These are phyloP conservation scores for Candida sp. DNA, from an alignment of 1,139 yeast species.

Conservation along the genomic window DNA sequence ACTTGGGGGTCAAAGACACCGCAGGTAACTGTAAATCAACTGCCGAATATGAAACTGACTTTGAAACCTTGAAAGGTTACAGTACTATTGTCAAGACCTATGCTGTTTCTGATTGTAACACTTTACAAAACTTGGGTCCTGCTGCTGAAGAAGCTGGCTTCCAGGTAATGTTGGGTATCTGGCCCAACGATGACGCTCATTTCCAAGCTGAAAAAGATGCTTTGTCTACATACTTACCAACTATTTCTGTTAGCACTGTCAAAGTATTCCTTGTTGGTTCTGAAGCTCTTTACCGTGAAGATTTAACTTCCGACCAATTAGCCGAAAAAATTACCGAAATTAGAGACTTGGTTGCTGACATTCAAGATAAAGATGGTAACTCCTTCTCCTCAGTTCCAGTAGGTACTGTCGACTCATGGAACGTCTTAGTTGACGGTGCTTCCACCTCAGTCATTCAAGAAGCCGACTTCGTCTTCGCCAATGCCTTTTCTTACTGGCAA, in stretches of 20 bases:
- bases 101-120: constrained; percentile 86
- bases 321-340: constrained; percentile 61
- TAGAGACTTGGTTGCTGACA: constrained; percentile 51
- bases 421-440: constrained; percentile 77
- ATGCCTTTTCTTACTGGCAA: constrained; percentile 99
- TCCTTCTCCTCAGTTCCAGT: constrained; percentile 71
- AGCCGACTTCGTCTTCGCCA: constrained; percentile 82
- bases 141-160: constrained; percentile 79
- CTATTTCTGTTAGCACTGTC: constrained; percentile 61
- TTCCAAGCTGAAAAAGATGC: constrained; percentile 70
- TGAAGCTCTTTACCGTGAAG: constrained; percentile 87
- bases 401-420: constrained; percentile 97
- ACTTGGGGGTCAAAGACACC: constrained; percentile 74
- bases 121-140: constrained; percentile 78
- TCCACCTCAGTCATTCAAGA: constrained; percentile 69
- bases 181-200: constrained; percentile 86
- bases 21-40: constrained; percentile 71
- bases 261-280: constrained; percentile 84
- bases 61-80: constrained; percentile 52
- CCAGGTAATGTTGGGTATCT: constrained; percentile 73
- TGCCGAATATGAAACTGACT: constrained; percentile 63
- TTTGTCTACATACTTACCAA: constrained; percentile 64
- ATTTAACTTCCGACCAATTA: constrained; percentile 65
- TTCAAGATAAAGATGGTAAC: constrained; percentile 78
- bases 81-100: constrained; percentile 71